Evolutionary conservation across 2,329 filamentous ascomycete genomes (phyloP).

Genomic region (Fusarium fujikuroi): DNA sequence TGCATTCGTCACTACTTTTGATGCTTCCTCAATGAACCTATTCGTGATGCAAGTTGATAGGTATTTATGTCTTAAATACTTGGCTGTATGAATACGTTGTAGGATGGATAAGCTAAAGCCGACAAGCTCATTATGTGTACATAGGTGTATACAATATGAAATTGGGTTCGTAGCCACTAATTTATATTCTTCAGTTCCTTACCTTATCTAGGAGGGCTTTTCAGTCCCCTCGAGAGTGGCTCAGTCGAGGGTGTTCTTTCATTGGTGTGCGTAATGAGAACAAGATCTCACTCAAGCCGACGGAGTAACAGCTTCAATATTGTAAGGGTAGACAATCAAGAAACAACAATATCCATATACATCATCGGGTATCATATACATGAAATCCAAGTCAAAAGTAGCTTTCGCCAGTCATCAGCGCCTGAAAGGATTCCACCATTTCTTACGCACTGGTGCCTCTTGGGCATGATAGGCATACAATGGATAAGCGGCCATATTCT

Average conservation of each 20-base stretch:
- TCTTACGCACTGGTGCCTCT: slow-evolving; percentile 29
- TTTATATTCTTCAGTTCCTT: neutral
- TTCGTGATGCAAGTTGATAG: neutral
- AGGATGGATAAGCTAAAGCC: neutral
- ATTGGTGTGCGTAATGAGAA: neutral
- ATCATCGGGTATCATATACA: neutral
- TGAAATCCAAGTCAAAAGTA: neutral
- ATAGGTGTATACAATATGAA: neutral
- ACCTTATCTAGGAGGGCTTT: neutral
- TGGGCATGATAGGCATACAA: slow-evolving; percentile 23
- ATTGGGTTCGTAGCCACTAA: neutral
- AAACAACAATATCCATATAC: neutral
- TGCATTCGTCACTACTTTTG: neutral
- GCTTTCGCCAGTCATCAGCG: neutral
- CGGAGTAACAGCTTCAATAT: neutral
- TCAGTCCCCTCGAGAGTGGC: neutral
- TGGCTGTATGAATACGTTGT: neutral
- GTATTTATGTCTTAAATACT: neutral
- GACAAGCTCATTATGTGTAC: neutral
- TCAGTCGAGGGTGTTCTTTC: neutral
- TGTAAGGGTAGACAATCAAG: neutral
- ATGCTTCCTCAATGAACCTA: neutral
- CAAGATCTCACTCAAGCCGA: neutral
- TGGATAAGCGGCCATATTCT: slow-evolving; percentile 34
- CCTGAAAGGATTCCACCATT: slow-evolving; percentile 39